A percentile compares a stretch with the other conserved stretches of the same genome.
Conservation (phyloP, 345 rosid genomes). For the Sonneratia alba region DNA sequence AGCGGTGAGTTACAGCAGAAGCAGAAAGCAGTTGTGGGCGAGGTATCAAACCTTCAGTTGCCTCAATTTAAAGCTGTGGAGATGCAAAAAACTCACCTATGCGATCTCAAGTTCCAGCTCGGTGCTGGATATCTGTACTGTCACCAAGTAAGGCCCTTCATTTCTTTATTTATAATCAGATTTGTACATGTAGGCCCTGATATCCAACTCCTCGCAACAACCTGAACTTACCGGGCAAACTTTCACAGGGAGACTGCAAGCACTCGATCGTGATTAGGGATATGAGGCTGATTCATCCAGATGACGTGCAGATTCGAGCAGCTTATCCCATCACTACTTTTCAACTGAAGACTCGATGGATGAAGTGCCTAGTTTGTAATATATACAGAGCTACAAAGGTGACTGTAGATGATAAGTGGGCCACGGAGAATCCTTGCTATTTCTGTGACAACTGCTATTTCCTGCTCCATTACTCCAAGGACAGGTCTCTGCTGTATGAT, state of each 20-base stretch:
- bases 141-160: slow-evolving; percentile 51
- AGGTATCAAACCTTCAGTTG: slow-evolving; percentile 23
- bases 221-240: not conserved
- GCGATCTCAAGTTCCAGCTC: slow-evolving; percentile 61
- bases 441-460: slow-evolving; percentile 65
- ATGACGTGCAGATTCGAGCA: slow-evolving; percentile 48
- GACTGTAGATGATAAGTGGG: slow-evolving; percentile 62
- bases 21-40: slow-evolving; percentile 43
- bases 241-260: slow-evolving; percentile 72
- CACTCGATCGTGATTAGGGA: slow-evolving; percentile 72
- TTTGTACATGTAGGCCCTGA: not conserved
- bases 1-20: slow-evolving; percentile 50
- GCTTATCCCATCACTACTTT: slow-evolving; percentile 58
- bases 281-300: slow-evolving; percentile 74
- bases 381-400: slow-evolving; percentile 51
- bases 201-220: not conserved
- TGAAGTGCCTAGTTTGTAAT: slow-evolving; percentile 64
- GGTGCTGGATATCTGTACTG: slow-evolving; percentile 84
- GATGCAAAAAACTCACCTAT: slow-evolving; percentile 56
- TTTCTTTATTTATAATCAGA: not conserved
- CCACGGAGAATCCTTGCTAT: slow-evolving; percentile 59
- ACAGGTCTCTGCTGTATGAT: slow-evolving; percentile 22
- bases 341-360: slow-evolving; percentile 31
- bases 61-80: slow-evolving; percentile 46
- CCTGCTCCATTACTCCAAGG: slow-evolving; percentile 43